Conservation (phyloP, 2,329 filamentous ascomycete genomes). For the Colletotrichum sp. region DNA sequence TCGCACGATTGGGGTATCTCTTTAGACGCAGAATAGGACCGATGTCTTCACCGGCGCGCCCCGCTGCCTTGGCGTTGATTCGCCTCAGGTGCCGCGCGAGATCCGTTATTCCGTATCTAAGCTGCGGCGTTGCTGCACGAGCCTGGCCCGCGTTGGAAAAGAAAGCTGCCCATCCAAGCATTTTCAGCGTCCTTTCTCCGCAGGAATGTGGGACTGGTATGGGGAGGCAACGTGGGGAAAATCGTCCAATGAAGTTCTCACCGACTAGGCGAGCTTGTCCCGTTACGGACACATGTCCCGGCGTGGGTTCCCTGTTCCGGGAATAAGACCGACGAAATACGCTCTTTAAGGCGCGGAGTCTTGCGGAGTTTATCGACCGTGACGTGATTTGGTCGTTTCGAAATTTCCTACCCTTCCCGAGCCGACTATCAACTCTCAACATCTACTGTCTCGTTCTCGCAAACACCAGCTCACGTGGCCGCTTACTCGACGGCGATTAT, state of each 20-base stretch:
- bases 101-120: not conserved
- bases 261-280: not conserved
- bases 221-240: constrained; percentile 1
- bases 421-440: not conserved
- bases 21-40: not conserved
- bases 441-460: not conserved
- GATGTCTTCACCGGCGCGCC: not conserved
- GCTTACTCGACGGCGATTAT: not conserved
- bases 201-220: not conserved
- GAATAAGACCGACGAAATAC: not conserved
- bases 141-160: not conserved
- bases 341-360: constrained; percentile 1
- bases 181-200: not conserved
- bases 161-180: not conserved
- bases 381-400: constrained; percentile 11
- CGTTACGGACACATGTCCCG: not conserved
- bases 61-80: not conserved
- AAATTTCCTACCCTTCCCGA: not conserved
- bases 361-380: constrained; percentile 17
- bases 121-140: not conserved
- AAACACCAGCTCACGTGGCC: not conserved
- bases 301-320: not conserved
- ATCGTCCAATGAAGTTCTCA: not conserved
- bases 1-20: not conserved
- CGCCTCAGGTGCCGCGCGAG: constrained; percentile 3